These are phyloP conservation scores for Schizophyllum commune DNA, from an alignment of 1,284 basidiomycete genomes.

Conservation along the genomic window DNA sequence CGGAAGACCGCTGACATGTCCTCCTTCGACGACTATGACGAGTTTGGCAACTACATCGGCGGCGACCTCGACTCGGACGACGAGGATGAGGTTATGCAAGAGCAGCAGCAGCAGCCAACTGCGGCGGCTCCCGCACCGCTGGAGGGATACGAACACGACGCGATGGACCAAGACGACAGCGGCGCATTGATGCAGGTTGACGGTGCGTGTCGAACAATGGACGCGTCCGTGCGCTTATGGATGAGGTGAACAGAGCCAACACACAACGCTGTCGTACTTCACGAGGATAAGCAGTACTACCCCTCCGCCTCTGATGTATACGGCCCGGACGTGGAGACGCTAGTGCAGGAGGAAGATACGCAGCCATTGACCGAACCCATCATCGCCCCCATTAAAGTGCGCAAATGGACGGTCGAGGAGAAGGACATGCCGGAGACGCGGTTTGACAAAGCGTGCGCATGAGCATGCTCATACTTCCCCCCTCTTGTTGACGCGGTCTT, in stretches of 20 bases:
- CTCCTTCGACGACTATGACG: slow-evolving; percentile 81
- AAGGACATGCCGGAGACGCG: slow-evolving; percentile 89
- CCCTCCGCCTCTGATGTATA: slow-evolving; percentile 90
- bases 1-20: slow-evolving; percentile 40
- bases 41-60: slow-evolving; percentile 95
- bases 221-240: slow-evolving; percentile 14
- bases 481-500: not conserved
- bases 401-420: slow-evolving; percentile 89
- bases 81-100: slow-evolving; percentile 50
- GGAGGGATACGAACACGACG: slow-evolving; percentile 71
- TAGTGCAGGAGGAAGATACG: slow-evolving; percentile 98
- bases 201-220: slow-evolving; percentile 39
- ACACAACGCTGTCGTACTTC: slow-evolving; percentile 85
- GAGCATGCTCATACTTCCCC: not conserved
- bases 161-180: slow-evolving; percentile 46
- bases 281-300: slow-evolving; percentile 99
- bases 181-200: slow-evolving; percentile 76
- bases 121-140: slow-evolving; percentile 40
- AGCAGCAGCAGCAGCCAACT: slow-evolving; percentile 35
- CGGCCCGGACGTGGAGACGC: slow-evolving; percentile 88
- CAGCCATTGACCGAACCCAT: slow-evolving; percentile 96
- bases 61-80: slow-evolving; percentile 89
- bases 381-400: slow-evolving; percentile 88
- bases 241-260: slow-evolving; percentile 43
- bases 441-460: slow-evolving; percentile 84